Evolutionary conservation across 257 asterid species (phyloP), one percentile per base, ranked within the genome.

Genomic region (Buddleja alternifolia): DNA sequence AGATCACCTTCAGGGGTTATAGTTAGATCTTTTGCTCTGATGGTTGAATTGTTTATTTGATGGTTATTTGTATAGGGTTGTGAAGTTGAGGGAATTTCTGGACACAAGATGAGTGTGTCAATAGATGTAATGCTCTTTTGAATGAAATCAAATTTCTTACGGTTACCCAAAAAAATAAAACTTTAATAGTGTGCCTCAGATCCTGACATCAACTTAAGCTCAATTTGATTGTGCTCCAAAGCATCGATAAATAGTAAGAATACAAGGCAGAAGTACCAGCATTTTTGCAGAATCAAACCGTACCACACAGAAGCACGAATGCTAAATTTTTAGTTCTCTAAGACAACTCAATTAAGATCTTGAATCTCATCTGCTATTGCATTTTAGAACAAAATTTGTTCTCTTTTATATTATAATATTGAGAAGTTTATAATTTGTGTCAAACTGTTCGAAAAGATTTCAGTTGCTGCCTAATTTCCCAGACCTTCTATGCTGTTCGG

Each of bases 241-340:
- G 23, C 19, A 69, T 39, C 69, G 52, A 54, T 7, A 46, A 47
- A 47, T 8, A 4, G 12, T 37, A 42, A 16, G 25, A 48, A 34
- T 20, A 50, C 9, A 46, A 42, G 40, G 21, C 44, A 44, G 70
- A 44, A 68, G 39, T 24, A 37, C 59, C 41, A 21, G 8, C 63
- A 44, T 24, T 52, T 3, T 4, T 44, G 16, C 47, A 24, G 23
- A 29, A 21, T 47, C 44, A 5, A 60, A 44, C 4, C 56, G 32
- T 67, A 61, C 60, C 47, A 29, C 55, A n/a, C 10, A n/a, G 10
- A 57, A 46, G 46, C 10, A 67, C 21, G 42, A 29, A 40, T 21
- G 8, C 7, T 54, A 34, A 10, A 4, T 6, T 17, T 46, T 50
- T 5, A 3, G 47, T 40, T 11, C 41, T 54, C 1, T 20, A 25